Base-by-base conservation (phyloP, 1,284 basidiomycete genomes). In the Hymenochaete sp. region DNA sequence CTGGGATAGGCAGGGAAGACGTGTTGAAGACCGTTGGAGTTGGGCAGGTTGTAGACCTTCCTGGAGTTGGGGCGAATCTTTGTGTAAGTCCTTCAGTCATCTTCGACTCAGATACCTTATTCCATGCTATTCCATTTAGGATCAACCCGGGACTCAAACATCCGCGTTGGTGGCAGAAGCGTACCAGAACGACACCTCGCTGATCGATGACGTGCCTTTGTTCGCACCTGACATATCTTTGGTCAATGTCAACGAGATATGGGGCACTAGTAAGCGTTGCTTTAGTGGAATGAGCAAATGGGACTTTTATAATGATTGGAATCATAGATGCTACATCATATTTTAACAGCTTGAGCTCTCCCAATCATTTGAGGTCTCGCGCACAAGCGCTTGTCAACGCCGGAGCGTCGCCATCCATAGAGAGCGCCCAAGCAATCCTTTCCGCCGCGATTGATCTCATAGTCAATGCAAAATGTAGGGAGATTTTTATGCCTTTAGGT, bases 221-320 rank as follows among this genome's bases (percentile, higher is more conserved):
- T 57, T 57, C 29, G 55, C 48, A 18, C 59, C 47, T 38, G 55
- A 53, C 25, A 59, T 60, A 18, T 52, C 58, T 0, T 55, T 55
- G 24, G 55, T 56, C 22, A 55, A 57, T 33, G 46, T 60, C n/a
- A 48, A 57, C 47, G 50, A 62, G 40, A 51, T 62, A 1, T 54
- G 55, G 36, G 52, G 51, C 13, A 7, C 22, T 2, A 37, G 45
- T 47, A 24, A 16, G 40, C 42, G n/a, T 24, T 36, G 22, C 18
- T 46, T 13, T 13, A 33, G 6, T 16, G 22, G 4, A 4, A 36
- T 10, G 19, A 25, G 16, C 38, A n/a, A n/a, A 38, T 40, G 18
- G 36, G 21, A 6, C 3, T 9, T 28, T 16, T n/a, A 26, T 10
- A 11, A 21, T 2, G 14, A 6, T 7, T 42, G 9, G n/a, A 11